Evolutionary conservation across 495 filamentous ascomycete species (phyloP), one percentile per base, ranked within the genome.

Genomic region (Stereocaulon alpinum): DNA sequence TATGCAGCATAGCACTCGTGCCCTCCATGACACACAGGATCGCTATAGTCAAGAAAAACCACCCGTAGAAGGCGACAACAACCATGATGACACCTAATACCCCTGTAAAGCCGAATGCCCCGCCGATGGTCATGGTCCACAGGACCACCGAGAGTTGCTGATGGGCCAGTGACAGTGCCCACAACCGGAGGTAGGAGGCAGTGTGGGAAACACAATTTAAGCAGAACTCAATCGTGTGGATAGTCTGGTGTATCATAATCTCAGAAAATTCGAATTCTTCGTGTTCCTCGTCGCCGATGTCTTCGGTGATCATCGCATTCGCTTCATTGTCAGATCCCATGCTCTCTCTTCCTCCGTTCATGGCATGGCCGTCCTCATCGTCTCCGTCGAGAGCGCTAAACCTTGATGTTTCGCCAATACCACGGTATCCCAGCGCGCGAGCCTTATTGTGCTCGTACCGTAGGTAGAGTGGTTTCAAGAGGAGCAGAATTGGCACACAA

Each of bases 221-320:
- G 73, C 93, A 97, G 76, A 99, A 99, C 77, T 98, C 93, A 66
- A 98, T 97, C 24, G 93, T 98, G 74, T 98, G 93, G 68, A 98
- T 98, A 69, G 96, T 86, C 70, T 99, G 93, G 71, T 99, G 93
- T 67, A 99, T 99, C 88, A 97, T 95, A 63, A 90, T 77, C 65
- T 99, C 93, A 40, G 82, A 78, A 69, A 97, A 97, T 61, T 97
- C 93, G 70, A 99, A 99, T 66, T 97, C 93, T 67, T 89, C 94
- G 66, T 96, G 89, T 60, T 86, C 87, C 22, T 80, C 85, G 34
- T 83, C 79, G n/a, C 62, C 65, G 34, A 69, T 82, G 64, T 88
- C 87, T 69, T 95, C 86, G 0, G 91, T 87, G 70, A 97, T 89
- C 85, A 95, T 89, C 56, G 89, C 91, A 58, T 88, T 84, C 44